Conservation (phyloP, 2,329 filamentous ascomycete genomes). For the Ceratocystis diversiconidia region DNA sequence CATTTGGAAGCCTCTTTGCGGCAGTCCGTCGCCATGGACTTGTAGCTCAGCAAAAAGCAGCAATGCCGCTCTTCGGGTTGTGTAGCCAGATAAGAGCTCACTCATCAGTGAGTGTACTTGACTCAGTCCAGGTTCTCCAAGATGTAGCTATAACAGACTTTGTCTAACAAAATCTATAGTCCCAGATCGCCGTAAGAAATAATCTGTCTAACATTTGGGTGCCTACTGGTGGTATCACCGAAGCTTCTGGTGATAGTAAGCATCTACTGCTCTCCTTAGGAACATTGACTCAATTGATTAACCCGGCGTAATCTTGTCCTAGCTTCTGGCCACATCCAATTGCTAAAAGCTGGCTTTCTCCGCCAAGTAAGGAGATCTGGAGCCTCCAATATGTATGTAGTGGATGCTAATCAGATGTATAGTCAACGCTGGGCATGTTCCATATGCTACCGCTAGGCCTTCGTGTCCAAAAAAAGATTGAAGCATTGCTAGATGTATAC, state of each 20-base stretch:
- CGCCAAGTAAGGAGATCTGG: conserved; percentile 42
- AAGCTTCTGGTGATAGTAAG: conserved; percentile 40
- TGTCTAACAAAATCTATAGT: conserved; percentile 12
- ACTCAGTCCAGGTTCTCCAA: not conserved
- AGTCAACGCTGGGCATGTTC: conserved; percentile 82
- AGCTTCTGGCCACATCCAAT: conserved; percentile 16
- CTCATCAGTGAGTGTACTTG: conserved; percentile 11
- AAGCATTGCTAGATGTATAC: conserved; percentile 71
- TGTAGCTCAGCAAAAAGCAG: not conserved
- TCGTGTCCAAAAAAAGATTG: conserved; percentile 77
- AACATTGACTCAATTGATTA: not conserved
- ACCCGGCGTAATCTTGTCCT: not conserved
- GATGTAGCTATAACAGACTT: not conserved
- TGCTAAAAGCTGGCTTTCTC: conserved; percentile 54
- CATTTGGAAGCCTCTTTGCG: not conserved
- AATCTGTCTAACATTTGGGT: conserved; percentile 62
- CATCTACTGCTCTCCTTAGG: not conserved
- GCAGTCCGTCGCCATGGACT: not conserved
- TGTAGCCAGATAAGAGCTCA: conserved; percentile 13
- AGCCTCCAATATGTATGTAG: not conserved
- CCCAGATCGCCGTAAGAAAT: conserved; percentile 10
- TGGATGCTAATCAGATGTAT: conserved; percentile 9
- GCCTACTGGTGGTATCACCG: conserved; percentile 55
- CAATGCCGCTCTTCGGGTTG: not conserved
- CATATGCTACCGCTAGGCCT: conserved; percentile 80